Evolutionary conservation across 768 basidiomycete genomes (phyloP), one percentile per base, ranked within the genome.

Genomic region (Pleurotus tuber-regium): DNA sequence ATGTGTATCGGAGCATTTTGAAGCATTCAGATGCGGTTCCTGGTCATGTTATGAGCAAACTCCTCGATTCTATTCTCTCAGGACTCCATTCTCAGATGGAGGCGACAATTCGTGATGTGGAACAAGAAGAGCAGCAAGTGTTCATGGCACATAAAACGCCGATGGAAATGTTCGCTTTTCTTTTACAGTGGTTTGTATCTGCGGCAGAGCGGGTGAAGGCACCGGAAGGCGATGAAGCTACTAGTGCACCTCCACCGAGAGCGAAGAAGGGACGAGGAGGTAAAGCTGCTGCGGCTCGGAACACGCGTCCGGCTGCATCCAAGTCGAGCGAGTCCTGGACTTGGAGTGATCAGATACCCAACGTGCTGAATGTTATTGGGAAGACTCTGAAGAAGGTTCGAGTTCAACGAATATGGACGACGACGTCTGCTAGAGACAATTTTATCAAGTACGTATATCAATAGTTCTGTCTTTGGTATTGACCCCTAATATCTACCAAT

Each of bases 131-230:
- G 43, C 79, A 84, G 52, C 75, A 86, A 51, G 72, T 75, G 1
- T 76, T 80, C 59, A 66, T 77, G 56, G 61, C 72, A 0, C 92
- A 93, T 66, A 89, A 86, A 64, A 57, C 63, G 2, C 82, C 92
- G 0, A 74, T 99, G 54, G 97, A 98, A 66, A 85, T 89, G 76
- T 98, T 92, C 65, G 89, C 87, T 5, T 98, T 98, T 64, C 72
- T 98, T 21, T 68, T 97, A n/a, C 78, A 86, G 54, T 98, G 94
- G 94, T 95, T 95, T 63, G 88, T 91, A 12, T 69, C 73, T 9
- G 84, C 84, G 0, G 87, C 85, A 1, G 93, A 96, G 67, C 88
- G 86, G 57, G 81, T 87, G 53, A 87, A 86, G 38, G 71, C 71
- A 4, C 62, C 74, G 10, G 78, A 72, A 16, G 71, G 70, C 12